Conservation (phyloP, 2,329 filamentous ascomycete species). For the Orbilia oligospora region DNA sequence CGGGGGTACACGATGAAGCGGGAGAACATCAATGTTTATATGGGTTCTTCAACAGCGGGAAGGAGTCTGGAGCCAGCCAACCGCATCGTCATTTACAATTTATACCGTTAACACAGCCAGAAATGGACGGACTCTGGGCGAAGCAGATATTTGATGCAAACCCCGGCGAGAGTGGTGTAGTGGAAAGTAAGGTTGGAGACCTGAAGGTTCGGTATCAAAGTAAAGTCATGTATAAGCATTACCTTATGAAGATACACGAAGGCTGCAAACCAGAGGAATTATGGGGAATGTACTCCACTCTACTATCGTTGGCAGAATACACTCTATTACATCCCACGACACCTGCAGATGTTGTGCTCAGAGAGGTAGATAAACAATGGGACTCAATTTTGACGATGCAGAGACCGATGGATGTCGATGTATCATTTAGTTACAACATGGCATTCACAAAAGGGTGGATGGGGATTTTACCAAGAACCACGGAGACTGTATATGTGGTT, state of each 20-base stretch:
- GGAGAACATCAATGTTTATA: slow-evolving; percentile 27
- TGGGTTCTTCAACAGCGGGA: slow-evolving; percentile 63
- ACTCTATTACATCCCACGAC: slow-evolving; percentile 36
- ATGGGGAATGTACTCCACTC: slow-evolving; percentile 35
- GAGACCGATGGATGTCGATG: slow-evolving; percentile 27
- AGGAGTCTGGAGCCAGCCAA: slow-evolving; percentile 61
- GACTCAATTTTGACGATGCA: slow-evolving; percentile 20
- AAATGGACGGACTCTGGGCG: slow-evolving; percentile 39
- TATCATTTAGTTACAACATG: slow-evolving; percentile 60
- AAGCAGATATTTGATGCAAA: slow-evolving; percentile 16
- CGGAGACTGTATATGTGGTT: slow-evolving; percentile 52
- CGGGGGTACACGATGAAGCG: background rate
- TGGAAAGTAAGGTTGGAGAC: slow-evolving; percentile 6
- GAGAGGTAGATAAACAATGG: slow-evolving; percentile 25
- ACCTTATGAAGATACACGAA: slow-evolving; percentile 34
- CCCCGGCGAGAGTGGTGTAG: slow-evolving; percentile 17
- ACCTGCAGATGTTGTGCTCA: slow-evolving; percentile 18
- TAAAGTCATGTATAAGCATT: slow-evolving; percentile 60
- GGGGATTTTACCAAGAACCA: slow-evolving; percentile 60
- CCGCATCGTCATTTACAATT: slow-evolving; percentile 63
- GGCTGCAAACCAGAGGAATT: slow-evolving; percentile 33
- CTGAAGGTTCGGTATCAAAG: slow-evolving; percentile 48
- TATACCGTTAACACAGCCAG: slow-evolving; percentile 40
- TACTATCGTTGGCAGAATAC: slow-evolving; percentile 48
- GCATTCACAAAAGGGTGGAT: slow-evolving; percentile 59